Base-by-base conservation (phyloP, 202 grass and related monocot genomes). In the Sporobolus alterniflorus region DNA sequence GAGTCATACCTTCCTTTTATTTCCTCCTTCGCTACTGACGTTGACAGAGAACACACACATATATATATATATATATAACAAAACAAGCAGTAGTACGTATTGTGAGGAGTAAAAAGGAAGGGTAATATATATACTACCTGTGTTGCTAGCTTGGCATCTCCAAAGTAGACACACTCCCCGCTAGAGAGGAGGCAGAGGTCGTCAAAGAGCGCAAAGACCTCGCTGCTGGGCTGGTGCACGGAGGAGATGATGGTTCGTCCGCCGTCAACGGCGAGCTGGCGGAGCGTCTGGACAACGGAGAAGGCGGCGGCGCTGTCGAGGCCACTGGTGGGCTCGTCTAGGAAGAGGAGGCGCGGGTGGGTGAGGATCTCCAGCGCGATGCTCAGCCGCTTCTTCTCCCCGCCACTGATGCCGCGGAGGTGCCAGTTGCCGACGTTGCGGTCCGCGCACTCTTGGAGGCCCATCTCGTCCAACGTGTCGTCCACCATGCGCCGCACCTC, bases 281-380 rank as follows among this genome's bases (percentile, higher is more conserved):
- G 92, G 1, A 99, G 89, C 18, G 93, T 88, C 86, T 99, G 93
- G 30, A 96, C 85, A 20, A 99, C 97, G 6, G 94, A 99, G 77
- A 99, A 99, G 24, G 97, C 97, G 1, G 97, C 83, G 0, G 97
- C 97, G 12, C 97, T 96, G 61, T 99, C 97, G 1, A 99, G 88
- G 1, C 97, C 97, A 22, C 85, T 99, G 25, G 97, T 99, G 49
- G 97, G 97, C 75, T 99, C 97, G 1, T 99, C 97, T 2, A 99
- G 75, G 90, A 99, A 99, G 25, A 99, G 93, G 24, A 99, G 91
- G 24, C 91, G 87, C 0, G 97, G 97, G 20, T 84, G 76, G 9
- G 91, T 99, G 25, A 99, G 89, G 71, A 99, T 99, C 91, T 99
- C 97, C 43, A 99, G 83, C 11, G 93, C 97, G 52, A 99, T 94